Conservation (phyloP, 371 early-diverging fungal species). For the Actinomortierella ambigua region DNA sequence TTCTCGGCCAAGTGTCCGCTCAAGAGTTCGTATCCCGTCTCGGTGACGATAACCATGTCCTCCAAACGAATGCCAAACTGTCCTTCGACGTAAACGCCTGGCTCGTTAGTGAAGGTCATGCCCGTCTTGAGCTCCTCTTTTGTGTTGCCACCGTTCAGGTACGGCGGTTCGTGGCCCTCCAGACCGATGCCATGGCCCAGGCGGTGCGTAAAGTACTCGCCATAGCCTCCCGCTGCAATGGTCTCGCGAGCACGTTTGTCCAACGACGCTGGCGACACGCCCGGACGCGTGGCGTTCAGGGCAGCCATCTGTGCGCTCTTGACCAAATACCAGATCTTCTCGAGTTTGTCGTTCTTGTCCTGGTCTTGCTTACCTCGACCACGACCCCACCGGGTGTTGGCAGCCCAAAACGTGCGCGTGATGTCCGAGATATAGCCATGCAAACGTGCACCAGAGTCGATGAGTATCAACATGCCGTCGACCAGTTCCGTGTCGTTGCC, state of each 20-base stretch:
- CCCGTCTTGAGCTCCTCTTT: slow-evolving; percentile 50
- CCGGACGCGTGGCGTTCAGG: slow-evolving; percentile 37
- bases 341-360: slow-evolving; percentile 53
- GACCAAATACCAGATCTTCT: slow-evolving; percentile 61
- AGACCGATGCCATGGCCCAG: slow-evolving; percentile 65
- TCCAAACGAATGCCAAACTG: slow-evolving; percentile 62
- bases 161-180: slow-evolving; percentile 68
- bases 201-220: slow-evolving; percentile 58
- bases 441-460: slow-evolving; percentile 61
- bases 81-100: slow-evolving; percentile 60
- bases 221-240: slow-evolving; percentile 53
- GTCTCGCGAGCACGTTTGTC: slow-evolving; percentile 57
- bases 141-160: slow-evolving; percentile 59
- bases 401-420: slow-evolving; percentile 59
- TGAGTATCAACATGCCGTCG: slow-evolving; percentile 53
- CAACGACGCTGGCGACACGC: slow-evolving; percentile 52
- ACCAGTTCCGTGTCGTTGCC: slow-evolving; percentile 49
- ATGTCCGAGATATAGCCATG: slow-evolving; percentile 58
- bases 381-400: too few species aligned
- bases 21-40: slow-evolving; percentile 53
- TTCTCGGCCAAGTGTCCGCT: slow-evolving; percentile 55
- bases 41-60: slow-evolving; percentile 62
- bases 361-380: too few species aligned
- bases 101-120: slow-evolving; percentile 66
- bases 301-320: slow-evolving; percentile 55